Evolutionary conservation across 306 rosid species (phyloP).

Genomic region (Quercus parvula): DNA sequence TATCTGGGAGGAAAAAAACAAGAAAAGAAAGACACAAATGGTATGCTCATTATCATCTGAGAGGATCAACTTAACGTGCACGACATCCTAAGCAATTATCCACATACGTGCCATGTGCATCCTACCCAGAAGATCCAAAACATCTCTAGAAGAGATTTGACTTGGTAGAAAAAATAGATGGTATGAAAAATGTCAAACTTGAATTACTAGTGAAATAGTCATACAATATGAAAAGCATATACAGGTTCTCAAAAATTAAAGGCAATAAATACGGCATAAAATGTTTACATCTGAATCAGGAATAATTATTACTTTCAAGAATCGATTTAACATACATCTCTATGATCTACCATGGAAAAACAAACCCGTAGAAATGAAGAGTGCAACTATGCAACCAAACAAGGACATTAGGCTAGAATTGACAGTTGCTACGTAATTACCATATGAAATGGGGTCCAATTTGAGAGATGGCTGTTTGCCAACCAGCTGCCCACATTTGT

Average conservation of each 20-base stretch:
- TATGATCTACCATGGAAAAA: background rate
- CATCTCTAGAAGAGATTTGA: background rate
- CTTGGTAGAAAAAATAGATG: background rate
- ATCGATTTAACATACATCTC: background rate
- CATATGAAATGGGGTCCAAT: constrained; percentile 78
- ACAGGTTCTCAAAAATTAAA: background rate
- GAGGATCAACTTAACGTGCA: background rate
- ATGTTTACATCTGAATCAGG: background rate
- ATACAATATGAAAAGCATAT: background rate
- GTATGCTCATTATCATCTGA: background rate
- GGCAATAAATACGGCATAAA: background rate
- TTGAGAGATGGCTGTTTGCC: constrained; percentile 60
- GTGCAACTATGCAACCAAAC: background rate
- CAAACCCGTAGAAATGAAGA: background rate
- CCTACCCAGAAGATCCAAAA: background rate
- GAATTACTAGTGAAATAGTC: background rate
- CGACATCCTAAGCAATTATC: background rate
- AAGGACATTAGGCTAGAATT: background rate
- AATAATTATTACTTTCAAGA: background rate
- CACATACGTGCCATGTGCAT: background rate
- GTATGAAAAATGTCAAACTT: background rate
- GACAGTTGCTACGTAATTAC: constrained; percentile 34
- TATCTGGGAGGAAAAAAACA: background rate
- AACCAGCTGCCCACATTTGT: constrained; percentile 83
- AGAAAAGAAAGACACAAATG: background rate